Conservation (phyloP, 73 alveolate genomes). For the Paramecium pentaurelia region DNA sequence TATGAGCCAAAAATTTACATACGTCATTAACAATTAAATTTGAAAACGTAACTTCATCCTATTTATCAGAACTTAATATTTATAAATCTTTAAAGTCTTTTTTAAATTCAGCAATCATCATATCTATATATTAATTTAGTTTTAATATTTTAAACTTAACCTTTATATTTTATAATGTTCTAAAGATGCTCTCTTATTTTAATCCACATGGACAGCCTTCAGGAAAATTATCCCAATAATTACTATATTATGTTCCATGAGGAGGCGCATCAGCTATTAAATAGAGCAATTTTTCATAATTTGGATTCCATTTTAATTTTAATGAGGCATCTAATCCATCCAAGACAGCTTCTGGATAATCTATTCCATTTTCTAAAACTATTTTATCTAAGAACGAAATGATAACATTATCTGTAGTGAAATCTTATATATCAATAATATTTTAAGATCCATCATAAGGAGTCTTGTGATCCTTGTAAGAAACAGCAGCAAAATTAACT, state of each 20-base stretch:
- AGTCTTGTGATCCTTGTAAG: slow-evolving; percentile 7
- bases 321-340: slow-evolving; percentile 20
- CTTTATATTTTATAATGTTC: neutral
- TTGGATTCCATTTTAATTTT: neutral
- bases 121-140: neutral
- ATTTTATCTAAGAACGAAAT: neutral
- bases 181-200: neutral
- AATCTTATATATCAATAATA: neutral
- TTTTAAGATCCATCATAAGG: neutral
- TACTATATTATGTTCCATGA: slow-evolving; percentile 16
- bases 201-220: neutral
- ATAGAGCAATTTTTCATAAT: neutral
- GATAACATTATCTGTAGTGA: neutral
- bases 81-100: neutral
- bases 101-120: neutral
- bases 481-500: neutral
- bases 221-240: neutral
- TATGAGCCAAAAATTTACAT: neutral
- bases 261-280: slow-evolving; percentile 55
- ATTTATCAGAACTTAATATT: neutral
- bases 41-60: neutral
- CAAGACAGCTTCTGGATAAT: slow-evolving; percentile 43
- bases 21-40: neutral
- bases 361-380: slow-evolving; percentile 33
- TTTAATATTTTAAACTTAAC: neutral